Conservation (phyloP, 2,329 filamentous ascomycete species). For the Zymoseptoria brevis region DNA sequence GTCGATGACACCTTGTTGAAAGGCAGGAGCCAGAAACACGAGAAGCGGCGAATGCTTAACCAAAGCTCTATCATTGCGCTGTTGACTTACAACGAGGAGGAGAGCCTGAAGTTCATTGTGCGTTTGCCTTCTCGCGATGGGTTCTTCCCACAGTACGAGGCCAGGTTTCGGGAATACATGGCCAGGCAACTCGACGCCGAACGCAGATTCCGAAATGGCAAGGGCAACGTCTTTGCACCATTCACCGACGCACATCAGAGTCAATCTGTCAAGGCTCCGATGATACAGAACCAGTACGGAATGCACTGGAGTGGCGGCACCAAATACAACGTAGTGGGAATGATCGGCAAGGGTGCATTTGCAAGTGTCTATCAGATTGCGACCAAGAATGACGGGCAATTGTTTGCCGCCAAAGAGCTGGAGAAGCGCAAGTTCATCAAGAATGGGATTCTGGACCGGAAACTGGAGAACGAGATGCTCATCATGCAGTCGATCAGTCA, state of each 20-base stretch:
- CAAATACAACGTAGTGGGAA: constrained; percentile 73
- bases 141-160: constrained; percentile 56
- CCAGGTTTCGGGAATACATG: constrained; percentile 64
- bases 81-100: constrained; percentile 42
- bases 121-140: constrained; percentile 68
- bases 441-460: constrained; percentile 79
- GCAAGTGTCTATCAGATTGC: constrained; percentile 88
- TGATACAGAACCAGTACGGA: constrained; percentile 42
- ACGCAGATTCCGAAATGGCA: constrained; percentile 1
- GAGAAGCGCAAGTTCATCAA: constrained; percentile 92
- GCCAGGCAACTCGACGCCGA: constrained; percentile 26
- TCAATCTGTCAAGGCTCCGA: constrained; percentile 16
- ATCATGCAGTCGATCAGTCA: constrained; percentile 86
- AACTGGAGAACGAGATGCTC: constrained; percentile 92
- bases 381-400: constrained; percentile 70
- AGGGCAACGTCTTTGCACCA: constrained; percentile 1
- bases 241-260: constrained; percentile 2
- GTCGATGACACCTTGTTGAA: constrained; percentile 67
- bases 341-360: constrained; percentile 89
- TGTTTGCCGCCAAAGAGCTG: constrained; percentile 88
- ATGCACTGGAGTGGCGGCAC: constrained; percentile 75
- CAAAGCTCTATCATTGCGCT: constrained; percentile 69
- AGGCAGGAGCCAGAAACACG: constrained; percentile 36
- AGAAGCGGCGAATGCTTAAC: constrained; percentile 56
- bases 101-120: constrained; percentile 74